phyloP scores from a whole-genome alignment of 2,329 filamentous ascomycete genomes.

The Phyllachora maydis region DNA sequence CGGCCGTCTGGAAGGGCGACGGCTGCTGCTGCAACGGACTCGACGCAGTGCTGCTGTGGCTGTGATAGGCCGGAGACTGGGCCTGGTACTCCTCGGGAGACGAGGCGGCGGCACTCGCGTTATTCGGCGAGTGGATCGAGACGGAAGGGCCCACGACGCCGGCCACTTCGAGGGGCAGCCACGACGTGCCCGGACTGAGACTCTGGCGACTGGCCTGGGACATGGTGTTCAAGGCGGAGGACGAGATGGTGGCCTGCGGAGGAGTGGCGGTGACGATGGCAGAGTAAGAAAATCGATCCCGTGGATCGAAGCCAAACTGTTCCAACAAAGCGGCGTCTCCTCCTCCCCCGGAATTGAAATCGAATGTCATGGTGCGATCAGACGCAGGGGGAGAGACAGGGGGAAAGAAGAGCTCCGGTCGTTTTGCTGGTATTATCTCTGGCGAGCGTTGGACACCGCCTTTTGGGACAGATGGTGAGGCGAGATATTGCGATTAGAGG shows the following conservation, averaged over 20 bases:
- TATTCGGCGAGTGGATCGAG: conserved; percentile 15
- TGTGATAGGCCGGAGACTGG: conserved; percentile 15
- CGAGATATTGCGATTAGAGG: too few relatives aligned
- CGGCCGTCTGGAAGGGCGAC: conserved; percentile 29
- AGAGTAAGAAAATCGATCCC: conserved; percentile 30
- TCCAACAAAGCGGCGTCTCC: conserved; percentile 37
- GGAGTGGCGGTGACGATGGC: conserved; percentile 14
- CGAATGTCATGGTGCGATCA: conserved; percentile 30
- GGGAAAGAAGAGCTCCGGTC: too few relatives aligned
- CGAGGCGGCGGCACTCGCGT: conserved; percentile 22
- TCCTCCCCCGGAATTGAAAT: conserved; percentile 35
- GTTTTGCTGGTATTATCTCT: conserved; percentile 23
- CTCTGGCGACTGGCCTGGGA: conserved; percentile 16
- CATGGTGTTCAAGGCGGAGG: conserved; percentile 14
- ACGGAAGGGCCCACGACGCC: conserved; percentile 9
- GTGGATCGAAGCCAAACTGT: conserved; percentile 31
- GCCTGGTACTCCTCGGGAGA: conserved; percentile 29
- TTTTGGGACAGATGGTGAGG: too few relatives aligned
- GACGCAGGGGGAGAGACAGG: conserved; percentile 7
- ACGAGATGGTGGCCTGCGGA: conserved; percentile 15
- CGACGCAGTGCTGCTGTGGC: conserved; percentile 24
- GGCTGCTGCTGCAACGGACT: conserved; percentile 29
- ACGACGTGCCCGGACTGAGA: conserved; percentile 20
- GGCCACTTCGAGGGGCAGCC: conserved; percentile 27
- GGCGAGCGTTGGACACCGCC: conserved; percentile 25